Evolutionary conservation across 2,329 filamentous ascomycete genomes (phyloP).

Genomic region (Falciphora oryzae): DNA sequence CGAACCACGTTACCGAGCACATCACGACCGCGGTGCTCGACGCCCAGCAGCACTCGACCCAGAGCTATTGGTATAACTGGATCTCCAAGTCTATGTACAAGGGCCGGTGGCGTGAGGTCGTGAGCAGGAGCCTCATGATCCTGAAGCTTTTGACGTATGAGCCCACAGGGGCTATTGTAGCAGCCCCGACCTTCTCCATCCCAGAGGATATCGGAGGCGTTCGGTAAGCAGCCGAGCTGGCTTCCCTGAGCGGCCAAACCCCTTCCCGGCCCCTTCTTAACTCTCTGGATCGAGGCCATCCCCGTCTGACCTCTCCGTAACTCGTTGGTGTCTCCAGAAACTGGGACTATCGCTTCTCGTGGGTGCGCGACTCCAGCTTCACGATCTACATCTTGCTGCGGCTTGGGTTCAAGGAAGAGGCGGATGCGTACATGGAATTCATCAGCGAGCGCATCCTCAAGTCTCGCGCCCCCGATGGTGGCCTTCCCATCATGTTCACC

Average conservation of each 20-base stretch:
- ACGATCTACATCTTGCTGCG: slow-evolving; percentile 73
- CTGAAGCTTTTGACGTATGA: slow-evolving; percentile 74
- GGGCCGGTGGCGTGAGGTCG: slow-evolving; percentile 67
- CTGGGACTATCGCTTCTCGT: slow-evolving; percentile 72
- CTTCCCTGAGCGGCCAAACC: slow-evolving; percentile 8
- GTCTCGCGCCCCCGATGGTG: slow-evolving; percentile 53
- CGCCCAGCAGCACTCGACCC: slow-evolving; percentile 61
- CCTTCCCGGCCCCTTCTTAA: not conserved
- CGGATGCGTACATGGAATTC: slow-evolving; percentile 73
- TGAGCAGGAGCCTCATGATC: slow-evolving; percentile 65
- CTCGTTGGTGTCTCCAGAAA: slow-evolving; percentile 34
- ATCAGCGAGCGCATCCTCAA: slow-evolving; percentile 65
- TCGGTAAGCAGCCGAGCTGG: slow-evolving; percentile 24
- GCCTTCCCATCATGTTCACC: slow-evolving; percentile 75
- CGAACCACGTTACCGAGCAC: slow-evolving; percentile 49
- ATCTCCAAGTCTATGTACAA: slow-evolving; percentile 65
- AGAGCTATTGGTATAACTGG: slow-evolving; percentile 69
- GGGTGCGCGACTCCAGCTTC: slow-evolving; percentile 73
- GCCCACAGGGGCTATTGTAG: slow-evolving; percentile 71
- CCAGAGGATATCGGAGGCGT: slow-evolving; percentile 67
- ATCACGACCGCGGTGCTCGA: slow-evolving; percentile 56
- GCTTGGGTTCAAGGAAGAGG: slow-evolving; percentile 69
- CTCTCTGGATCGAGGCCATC: slow-evolving; percentile 1
- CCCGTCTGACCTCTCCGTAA: not conserved
- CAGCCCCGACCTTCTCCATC: slow-evolving; percentile 70